These are phyloP conservation scores for Ceratocystis ficicola DNA, from an alignment of 2,329 filamentous ascomycete species.

Conservation along the genomic window DNA sequence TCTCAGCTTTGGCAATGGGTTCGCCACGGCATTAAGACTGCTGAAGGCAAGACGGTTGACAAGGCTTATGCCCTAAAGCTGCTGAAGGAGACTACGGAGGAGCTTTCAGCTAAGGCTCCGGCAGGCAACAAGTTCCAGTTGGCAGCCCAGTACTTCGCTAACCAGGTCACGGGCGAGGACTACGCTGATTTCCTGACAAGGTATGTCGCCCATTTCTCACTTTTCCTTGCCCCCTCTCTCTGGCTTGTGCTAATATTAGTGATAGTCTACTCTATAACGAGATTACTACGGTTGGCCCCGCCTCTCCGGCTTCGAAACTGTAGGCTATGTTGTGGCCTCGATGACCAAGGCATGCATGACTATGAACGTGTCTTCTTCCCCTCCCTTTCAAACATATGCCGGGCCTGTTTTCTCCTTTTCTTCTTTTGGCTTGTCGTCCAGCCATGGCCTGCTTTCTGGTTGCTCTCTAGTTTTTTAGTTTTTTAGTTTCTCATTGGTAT, in stretches of 20 bases:
- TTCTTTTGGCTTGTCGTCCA: not conserved
- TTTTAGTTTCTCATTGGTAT: not conserved
- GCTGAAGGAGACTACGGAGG: constrained; percentile 71
- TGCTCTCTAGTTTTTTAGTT: not conserved
- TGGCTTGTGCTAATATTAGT: constrained; percentile 21
- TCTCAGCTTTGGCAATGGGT: constrained; percentile 97
- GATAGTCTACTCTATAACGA: constrained; percentile 71
- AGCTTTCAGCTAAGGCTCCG: constrained; percentile 59
- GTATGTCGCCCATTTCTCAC: constrained; percentile 38
- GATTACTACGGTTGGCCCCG: constrained; percentile 60
- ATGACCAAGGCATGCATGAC: not conserved
- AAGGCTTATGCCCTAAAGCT: constrained; percentile 82
- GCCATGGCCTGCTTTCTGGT: not conserved
- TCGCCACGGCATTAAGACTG: constrained; percentile 57
- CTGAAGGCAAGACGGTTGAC: constrained; percentile 83
- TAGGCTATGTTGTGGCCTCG: constrained; percentile 29
- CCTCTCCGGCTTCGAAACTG: constrained; percentile 51
- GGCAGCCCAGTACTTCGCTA: constrained; percentile 82
- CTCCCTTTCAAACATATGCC: not conserved
- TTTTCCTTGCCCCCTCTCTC: not conserved
- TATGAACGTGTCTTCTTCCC: not conserved
- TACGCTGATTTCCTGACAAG: constrained; percentile 90
- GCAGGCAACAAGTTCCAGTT: constrained; percentile 87
- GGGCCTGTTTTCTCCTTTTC: not conserved
- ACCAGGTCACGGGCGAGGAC: constrained; percentile 91